A percentile compares a stretch with the other conserved stretches of the same genome.
Conservation (phyloP, 768 basidiomycete genomes). For the Boletales sp. region DNA sequence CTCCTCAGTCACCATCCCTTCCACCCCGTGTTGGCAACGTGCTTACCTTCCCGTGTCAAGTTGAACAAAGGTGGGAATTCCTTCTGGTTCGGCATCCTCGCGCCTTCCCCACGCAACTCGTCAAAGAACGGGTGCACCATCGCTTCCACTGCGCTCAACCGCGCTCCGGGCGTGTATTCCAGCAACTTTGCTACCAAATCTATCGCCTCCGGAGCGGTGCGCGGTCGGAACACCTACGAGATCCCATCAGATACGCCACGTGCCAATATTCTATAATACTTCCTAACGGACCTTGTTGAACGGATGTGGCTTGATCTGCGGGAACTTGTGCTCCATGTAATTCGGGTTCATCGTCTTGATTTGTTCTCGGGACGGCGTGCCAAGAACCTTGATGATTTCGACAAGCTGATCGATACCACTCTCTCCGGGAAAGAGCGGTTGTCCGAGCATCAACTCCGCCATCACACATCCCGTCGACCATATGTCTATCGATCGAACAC, state of each 20-base stretch:
- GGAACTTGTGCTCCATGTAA: conserved; percentile 99
- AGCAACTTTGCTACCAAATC: conserved; percentile 91
- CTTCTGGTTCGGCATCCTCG: conserved; percentile 95
- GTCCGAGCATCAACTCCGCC: conserved; percentile 99
- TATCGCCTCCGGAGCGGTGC: conserved; percentile 94
- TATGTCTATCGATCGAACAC: conserved; percentile 59
- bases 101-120: conserved; percentile 86
- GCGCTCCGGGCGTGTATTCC: conserved; percentile 96
- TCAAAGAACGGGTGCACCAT: conserved; percentile 98
- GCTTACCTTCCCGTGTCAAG: conserved; percentile 92
- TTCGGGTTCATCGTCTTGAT: conserved; percentile 99
- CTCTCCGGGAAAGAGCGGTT: conserved; percentile 98
- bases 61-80: conserved; percentile 93
- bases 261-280: neutral
- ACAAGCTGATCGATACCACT: conserved; percentile 98
- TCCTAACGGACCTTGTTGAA: conserved; percentile 77
- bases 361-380: conserved; percentile 96
- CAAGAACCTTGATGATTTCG: conserved; percentile 99
- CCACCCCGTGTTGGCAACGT: neutral
- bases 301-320: conserved; percentile 99
- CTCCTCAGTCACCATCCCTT: neutral
- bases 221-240: conserved; percentile 90
- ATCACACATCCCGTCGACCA: conserved; percentile 99
- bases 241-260: conserved; percentile 10
- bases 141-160: conserved; percentile 84